phyloP scores from a whole-genome alignment of 176 grass and related monocot genomes.

The Hyparrhenia diplandra region DNA sequence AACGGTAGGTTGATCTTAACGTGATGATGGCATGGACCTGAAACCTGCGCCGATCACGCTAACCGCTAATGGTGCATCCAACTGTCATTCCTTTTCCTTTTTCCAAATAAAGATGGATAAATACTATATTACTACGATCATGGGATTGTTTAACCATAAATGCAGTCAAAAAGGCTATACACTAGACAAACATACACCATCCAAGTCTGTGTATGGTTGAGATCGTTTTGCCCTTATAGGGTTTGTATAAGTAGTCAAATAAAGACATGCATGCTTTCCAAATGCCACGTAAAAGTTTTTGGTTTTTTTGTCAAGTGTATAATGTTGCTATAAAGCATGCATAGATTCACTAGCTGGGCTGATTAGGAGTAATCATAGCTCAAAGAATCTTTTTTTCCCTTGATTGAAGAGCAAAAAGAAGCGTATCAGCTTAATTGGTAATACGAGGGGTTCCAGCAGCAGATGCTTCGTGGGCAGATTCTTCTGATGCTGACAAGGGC shows the following conservation, averaged over 20 bases:
- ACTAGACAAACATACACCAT: background rate
- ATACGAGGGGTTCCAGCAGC: background rate
- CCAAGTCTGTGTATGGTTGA: background rate
- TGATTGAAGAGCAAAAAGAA: background rate
- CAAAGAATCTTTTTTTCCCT: background rate
- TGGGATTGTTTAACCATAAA: background rate
- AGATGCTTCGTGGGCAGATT: conserved; percentile 1
- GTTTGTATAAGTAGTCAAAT: background rate
- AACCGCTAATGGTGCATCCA: background rate
- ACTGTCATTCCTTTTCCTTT: background rate
- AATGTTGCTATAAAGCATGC: background rate
- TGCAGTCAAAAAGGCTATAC: conserved; percentile 15
- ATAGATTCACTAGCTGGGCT: background rate
- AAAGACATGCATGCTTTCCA: background rate
- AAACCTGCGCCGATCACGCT: background rate
- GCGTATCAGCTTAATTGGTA: background rate
- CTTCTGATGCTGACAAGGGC: background rate
- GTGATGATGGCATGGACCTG: background rate
- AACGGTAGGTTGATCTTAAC: background rate
- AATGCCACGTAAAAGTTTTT: background rate
- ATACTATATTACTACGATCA: background rate
- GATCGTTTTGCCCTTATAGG: background rate
- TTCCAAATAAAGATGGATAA: background rate
- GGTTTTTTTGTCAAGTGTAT: background rate
- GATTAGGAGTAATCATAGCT: conserved; percentile 15